These are phyloP conservation scores for Boletellus ananiceps DNA, from an alignment of 768 basidiomycete genomes.

Conservation along the genomic window DNA sequence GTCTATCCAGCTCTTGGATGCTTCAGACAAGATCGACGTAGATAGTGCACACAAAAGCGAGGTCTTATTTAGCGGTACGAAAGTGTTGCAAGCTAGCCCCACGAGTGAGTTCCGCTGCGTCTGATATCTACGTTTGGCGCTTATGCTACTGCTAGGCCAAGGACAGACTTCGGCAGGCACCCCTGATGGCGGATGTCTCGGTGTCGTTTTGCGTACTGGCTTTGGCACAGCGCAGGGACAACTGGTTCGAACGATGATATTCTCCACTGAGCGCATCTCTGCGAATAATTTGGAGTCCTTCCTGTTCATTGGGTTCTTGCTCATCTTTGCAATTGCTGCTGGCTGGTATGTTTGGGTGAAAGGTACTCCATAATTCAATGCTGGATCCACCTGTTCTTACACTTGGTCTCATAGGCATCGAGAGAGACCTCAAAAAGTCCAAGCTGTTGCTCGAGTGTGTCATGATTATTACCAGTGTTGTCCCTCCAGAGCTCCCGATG, in stretches of 20 bases:
- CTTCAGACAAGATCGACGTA: conserved; percentile 71
- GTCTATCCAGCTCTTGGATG: conserved; percentile 81
- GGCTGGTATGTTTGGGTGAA: conserved; percentile 98
- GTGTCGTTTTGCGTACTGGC: conserved; percentile 89
- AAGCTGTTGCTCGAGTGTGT: conserved; percentile 95
- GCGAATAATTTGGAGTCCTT: conserved; percentile 96
- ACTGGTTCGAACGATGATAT: conserved; percentile 97
- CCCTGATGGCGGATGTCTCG: conserved; percentile 90
- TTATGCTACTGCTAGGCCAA: conserved; percentile 18
- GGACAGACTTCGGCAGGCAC: conserved; percentile 49
- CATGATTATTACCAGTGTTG: conserved; percentile 94
- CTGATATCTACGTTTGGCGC: background rate
- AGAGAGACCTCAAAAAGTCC: conserved; percentile 88
- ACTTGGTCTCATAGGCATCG: conserved; percentile 56
- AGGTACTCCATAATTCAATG: conserved; percentile 46
- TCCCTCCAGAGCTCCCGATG: conserved; percentile 98
- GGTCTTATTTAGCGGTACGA: conserved; percentile 95
- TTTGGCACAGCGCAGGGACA: conserved; percentile 98
- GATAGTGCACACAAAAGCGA: conserved; percentile 84
- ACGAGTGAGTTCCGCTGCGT: conserved; percentile 30
- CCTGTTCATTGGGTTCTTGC: conserved; percentile 95
- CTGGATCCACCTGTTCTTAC: conserved; percentile 2
- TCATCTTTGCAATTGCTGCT: conserved; percentile 96
- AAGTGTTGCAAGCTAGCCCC: conserved; percentile 76
- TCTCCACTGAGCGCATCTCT: conserved; percentile 93